Evolutionary conservation across 176 grass and related monocot species (phyloP).

Genomic region (Zea mays): DNA sequence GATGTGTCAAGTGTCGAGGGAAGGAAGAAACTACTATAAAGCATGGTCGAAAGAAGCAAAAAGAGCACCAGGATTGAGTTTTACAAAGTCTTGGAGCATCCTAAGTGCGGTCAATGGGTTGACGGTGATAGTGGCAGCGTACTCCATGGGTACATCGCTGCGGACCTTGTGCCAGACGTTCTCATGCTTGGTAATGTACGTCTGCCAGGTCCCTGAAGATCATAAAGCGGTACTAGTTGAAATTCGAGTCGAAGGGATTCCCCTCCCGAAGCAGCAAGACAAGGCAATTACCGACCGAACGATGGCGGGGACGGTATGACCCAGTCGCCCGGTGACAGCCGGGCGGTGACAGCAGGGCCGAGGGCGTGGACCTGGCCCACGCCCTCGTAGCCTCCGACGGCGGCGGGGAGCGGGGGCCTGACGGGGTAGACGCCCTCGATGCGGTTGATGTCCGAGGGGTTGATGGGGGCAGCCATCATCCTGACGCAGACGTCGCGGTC

Average conservation of each 20-base stretch:
- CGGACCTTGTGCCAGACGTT: conserved; percentile 71
- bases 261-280: not conserved
- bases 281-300: conserved; percentile 45
- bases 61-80: conserved; percentile 60
- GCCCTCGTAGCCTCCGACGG: conserved; percentile 85
- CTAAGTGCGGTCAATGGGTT: conserved; percentile 74
- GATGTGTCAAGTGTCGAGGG: not conserved
- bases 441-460: conserved; percentile 93
- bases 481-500: conserved; percentile 74
- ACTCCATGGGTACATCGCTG: conserved; percentile 69
- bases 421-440: conserved; percentile 95
- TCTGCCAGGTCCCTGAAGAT: conserved; percentile 78
- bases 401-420: conserved; percentile 64
- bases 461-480: conserved; percentile 93
- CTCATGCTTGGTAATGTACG: conserved; percentile 68
- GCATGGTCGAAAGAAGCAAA: not conserved
- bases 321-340: conserved; percentile 70
- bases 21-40: not conserved
- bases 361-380: conserved; percentile 75
- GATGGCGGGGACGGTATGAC: conserved; percentile 87
- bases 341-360: conserved; percentile 50
- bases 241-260: not conserved
- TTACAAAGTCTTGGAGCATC: conserved; percentile 78
- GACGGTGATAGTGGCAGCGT: conserved; percentile 76
- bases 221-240: not conserved